Evolutionary conservation across 257 asterid species (phyloP).

Genomic region (Salvia miltiorrhiza): DNA sequence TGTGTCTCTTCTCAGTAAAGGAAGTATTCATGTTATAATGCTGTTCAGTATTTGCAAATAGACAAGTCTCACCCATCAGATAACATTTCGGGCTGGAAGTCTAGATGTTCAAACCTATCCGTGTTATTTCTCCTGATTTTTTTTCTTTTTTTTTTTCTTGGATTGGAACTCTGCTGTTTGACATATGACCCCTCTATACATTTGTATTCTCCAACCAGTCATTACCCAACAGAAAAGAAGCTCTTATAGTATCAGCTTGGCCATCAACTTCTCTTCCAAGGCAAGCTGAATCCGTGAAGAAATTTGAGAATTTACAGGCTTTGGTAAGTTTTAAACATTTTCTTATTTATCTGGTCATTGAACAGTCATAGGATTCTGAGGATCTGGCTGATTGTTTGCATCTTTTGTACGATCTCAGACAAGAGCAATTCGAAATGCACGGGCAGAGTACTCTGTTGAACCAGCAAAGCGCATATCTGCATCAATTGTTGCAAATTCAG

Average conservation of each 20-base stretch:
- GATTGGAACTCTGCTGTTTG: background rate
- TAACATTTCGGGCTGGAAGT: background rate
- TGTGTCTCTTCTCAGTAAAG: background rate
- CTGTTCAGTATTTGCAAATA: background rate
- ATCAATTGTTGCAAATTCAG: slow-evolving; percentile 75
- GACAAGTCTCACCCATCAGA: background rate
- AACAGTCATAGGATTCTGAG: background rate
- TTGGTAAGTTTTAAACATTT: slow-evolving; percentile 46
- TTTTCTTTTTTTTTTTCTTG: background rate
- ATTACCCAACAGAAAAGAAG: slow-evolving; percentile 68
- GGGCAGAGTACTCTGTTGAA: slow-evolving; percentile 98
- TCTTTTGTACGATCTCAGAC: slow-evolving; percentile 47
- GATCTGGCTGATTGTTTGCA: slow-evolving; percentile 19
- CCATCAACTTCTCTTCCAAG: slow-evolving; percentile 79
- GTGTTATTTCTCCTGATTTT: background rate
- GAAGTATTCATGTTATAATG: background rate
- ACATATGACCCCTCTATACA: background rate
- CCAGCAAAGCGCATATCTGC: slow-evolving; percentile 90
- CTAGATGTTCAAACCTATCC: background rate
- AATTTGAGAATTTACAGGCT: slow-evolving; percentile 86
- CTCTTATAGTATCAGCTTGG: slow-evolving; percentile 87
- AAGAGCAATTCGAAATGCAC: slow-evolving; percentile 89
- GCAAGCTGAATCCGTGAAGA: slow-evolving; percentile 59
- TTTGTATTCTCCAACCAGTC: slow-evolving; percentile 44
- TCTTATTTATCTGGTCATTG: slow-evolving; percentile 3